phyloP scores from a whole-genome alignment of 2,329 filamentous ascomycete species.

The Tolypocladium ovalisporum region DNA sequence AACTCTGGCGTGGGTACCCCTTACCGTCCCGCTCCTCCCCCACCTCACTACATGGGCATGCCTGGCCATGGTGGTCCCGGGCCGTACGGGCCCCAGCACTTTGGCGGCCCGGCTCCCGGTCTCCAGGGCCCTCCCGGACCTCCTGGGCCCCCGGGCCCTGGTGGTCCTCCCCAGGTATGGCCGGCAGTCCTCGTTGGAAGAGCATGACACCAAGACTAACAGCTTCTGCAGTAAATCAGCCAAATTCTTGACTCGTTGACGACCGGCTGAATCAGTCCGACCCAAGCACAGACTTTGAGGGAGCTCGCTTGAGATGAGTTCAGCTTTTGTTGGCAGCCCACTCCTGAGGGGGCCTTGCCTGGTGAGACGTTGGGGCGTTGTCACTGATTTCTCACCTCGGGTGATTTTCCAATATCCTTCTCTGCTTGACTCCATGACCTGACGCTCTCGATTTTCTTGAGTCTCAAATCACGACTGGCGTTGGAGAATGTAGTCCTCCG shows the following conservation, averaged over 20 bases:
- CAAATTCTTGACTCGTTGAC: neutral
- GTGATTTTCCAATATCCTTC: slow-evolving; percentile 16
- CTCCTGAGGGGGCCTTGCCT: slow-evolving; percentile 8
- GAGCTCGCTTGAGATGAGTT: slow-evolving; percentile 9
- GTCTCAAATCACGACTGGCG: slow-evolving; percentile 28
- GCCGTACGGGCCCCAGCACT: slow-evolving; percentile 28
- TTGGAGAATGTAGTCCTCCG: slow-evolving; percentile 27
- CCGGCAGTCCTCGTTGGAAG: neutral
- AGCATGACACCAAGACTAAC: neutral
- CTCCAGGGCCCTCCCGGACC: slow-evolving; percentile 26
- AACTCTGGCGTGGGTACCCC: slow-evolving; percentile 97
- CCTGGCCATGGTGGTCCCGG: slow-evolving; percentile 29
- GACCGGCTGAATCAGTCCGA: slow-evolving; percentile 2
- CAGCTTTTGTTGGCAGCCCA: slow-evolving; percentile 12
- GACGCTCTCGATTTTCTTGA: slow-evolving; percentile 17
- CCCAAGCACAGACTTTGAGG: slow-evolving; percentile 2
- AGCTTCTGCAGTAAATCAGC: slow-evolving; percentile 6
- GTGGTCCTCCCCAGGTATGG: slow-evolving; percentile 28
- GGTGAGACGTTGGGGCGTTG: slow-evolving; percentile 17
- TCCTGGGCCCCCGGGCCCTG: slow-evolving; percentile 23
- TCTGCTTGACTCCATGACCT: slow-evolving; percentile 16
- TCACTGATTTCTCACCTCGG: slow-evolving; percentile 15
- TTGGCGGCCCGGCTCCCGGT: slow-evolving; percentile 23
- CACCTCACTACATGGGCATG: slow-evolving; percentile 44
- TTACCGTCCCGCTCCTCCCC: slow-evolving; percentile 79